Base-by-base conservation (phyloP, 2,329 filamentous ascomycete genomes). In the Corynespora cassiicola region DNA sequence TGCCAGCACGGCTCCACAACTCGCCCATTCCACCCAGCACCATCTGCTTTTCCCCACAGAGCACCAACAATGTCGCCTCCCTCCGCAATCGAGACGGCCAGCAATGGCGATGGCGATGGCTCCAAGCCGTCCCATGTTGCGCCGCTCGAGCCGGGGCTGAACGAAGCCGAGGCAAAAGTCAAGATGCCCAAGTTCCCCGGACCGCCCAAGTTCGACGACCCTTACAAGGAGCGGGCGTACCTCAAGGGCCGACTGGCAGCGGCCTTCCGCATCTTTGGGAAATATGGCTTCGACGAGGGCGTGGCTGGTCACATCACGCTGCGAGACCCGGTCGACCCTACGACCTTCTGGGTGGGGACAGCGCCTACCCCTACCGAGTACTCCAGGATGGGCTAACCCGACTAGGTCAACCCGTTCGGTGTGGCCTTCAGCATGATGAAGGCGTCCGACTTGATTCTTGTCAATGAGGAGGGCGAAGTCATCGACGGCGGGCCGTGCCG, bases 321-420 rank as follows among this genome's bases (percentile, higher is more conserved):
- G 17, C 73, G 80, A 17, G 79, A 82, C 46, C 80, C 80, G 1
- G 71, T 82, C 12, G 74, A 79, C 15, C 74, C 75, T 0, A 59
- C 66, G n/a, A 76, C 73, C 1, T 82, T 82, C 65, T 82, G 26
- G 26, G 26, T 28, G 26, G n/a, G n/a, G n/a, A n/a, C n/a, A n/a
- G n/a, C n/a, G n/a, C n/a, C n/a, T n/a, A n/a, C n/a, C n/a, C n/a
- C n/a, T n/a, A n/a, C n/a, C n/a, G n/a, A n/a, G n/a, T n/a, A n/a
- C n/a, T n/a, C n/a, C n/a, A n/a, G n/a, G n/a, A n/a, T n/a, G n/a
- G n/a, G n/a, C n/a, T n/a, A n/a, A n/a, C n/a, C 75, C 0, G 85
- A 85, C 67, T 85, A 82, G 83, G 80, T 87, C 4, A 86, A 86
- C 50, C 84, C 83, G 0, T 83, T 86, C 39, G 82, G 82, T 8